These are phyloP conservation scores for Pontederia paniculata DNA, from an alignment of 176 grass and related monocot genomes.

Conservation along the genomic window DNA sequence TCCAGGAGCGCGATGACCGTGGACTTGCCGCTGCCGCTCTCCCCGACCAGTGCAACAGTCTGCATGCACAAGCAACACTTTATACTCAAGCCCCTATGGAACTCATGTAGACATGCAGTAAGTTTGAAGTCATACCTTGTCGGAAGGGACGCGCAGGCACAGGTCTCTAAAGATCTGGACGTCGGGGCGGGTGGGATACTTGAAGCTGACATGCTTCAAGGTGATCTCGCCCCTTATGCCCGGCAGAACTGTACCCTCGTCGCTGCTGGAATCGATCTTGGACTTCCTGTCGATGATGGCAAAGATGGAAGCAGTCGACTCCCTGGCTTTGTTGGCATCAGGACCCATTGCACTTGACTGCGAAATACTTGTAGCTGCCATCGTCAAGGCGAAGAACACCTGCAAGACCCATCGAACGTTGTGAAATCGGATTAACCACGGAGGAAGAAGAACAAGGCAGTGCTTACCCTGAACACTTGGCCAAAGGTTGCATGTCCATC, in stretches of 20 bases:
- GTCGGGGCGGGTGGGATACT: conserved; percentile 57
- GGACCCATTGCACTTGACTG: conserved; percentile 65
- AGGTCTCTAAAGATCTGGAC: conserved; percentile 59
- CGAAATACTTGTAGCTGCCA: conserved; percentile 52
- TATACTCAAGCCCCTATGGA: too few relatives aligned
- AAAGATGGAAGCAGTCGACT: conserved; percentile 65
- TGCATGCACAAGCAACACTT: background rate
- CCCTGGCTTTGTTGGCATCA: conserved; percentile 61
- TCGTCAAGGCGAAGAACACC: conserved; percentile 66
- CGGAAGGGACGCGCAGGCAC: conserved; percentile 43
- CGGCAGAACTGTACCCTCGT: conserved; percentile 35
- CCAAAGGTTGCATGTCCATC: conserved; percentile 37
- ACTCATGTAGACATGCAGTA: background rate
- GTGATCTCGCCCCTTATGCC: conserved; percentile 61
- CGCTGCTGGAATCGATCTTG: conserved; percentile 38
- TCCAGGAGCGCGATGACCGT: conserved; percentile 58
- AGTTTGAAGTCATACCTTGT: conserved; percentile 37
- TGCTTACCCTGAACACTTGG: conserved; percentile 54
- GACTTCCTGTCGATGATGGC: conserved; percentile 56
- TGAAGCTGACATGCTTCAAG: conserved; percentile 58
- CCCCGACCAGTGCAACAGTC: conserved; percentile 66
- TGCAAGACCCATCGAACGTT: conserved; percentile 10
- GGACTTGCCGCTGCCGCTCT: conserved; percentile 81
- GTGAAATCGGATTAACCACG: conserved; percentile 6
- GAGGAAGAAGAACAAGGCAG: background rate